Base-by-base conservation (phyloP, 1,139 yeast genomes). In the Pichia sp. region DNA sequence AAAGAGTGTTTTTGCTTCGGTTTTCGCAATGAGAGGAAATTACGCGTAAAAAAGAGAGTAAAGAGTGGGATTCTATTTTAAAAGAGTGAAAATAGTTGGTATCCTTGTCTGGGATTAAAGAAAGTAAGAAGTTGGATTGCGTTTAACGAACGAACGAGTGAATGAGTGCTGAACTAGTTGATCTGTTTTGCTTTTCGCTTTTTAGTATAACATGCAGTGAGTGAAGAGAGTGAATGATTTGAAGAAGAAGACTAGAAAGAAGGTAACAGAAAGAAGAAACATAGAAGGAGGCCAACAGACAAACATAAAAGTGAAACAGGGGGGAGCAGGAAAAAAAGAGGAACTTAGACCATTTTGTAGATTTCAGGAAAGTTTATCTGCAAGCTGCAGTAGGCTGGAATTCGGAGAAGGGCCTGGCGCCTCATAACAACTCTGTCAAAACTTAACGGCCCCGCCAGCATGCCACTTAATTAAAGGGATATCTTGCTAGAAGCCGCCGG, bases 11-110 rank as follows among this genome's bases (percentile, higher is more conserved):
- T 44, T 40, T n/a, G 16, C 15, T 44, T 40, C 8, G 43, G 16
- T 8, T 10, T 40, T 10, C 8, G n/a, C 6, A 40, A 40, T 40
- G 11, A n/a, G 8, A 10, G 11, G 23, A 42, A 42, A 10, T 6
- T 42, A 42, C n/a, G 11, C n/a, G n/a, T 11, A 34, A 34, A 26
- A 47, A 44, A 32, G 54, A 50, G 5, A 30, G 54, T 40, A 47
- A 42, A 40, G 40, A 53, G 53, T 50, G 47, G 53, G 41, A 15
- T 8, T n/a, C 23, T 16, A 15, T 36, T 19, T n/a, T 47, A n/a
- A 52, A 51, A 34, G 54, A 55, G 38, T 16, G 55, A 38, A 46
- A n/a, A 16, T 45, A 45, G 56, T 55, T 51, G 48, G 47, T 23
- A 13, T 42, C 7, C 29, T 19, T 19, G 32, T 44, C 11, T 42